A percentile compares a stretch with the other conserved stretches of the same genome.
Conservation (phyloP, 176 grass and related monocot genomes). For the Oryza meyeriana region DNA sequence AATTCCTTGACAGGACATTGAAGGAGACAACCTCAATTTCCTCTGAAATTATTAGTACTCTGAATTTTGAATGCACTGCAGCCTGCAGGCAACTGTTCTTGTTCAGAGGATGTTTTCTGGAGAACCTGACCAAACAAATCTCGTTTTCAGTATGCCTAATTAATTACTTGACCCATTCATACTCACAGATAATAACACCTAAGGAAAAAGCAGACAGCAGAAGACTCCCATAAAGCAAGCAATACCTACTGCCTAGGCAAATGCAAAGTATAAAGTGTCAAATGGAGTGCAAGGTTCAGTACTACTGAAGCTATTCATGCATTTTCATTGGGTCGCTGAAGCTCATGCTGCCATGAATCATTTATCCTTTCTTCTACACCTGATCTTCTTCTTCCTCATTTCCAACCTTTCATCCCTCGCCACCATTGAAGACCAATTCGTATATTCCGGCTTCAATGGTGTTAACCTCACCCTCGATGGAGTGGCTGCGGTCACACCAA, state of each 20-base stretch:
- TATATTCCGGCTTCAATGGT: slow-evolving; percentile 3
- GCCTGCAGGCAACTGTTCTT: background rate
- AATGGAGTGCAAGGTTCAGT: background rate
- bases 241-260: background rate
- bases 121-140: background rate
- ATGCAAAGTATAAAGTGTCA: background rate
- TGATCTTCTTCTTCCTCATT: background rate
- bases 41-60: background rate
- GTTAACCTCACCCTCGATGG: slow-evolving; percentile 3
- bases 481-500: background rate
- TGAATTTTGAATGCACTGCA: background rate
- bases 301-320: background rate
- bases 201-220: background rate
- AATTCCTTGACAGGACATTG: background rate
- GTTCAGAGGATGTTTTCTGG: background rate
- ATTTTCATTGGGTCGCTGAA: background rate
- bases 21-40: background rate
- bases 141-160: background rate
- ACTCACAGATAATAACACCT: background rate
- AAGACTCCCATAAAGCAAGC: background rate
- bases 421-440: background rate
- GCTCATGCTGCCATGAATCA: background rate
- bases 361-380: background rate
- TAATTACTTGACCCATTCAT: background rate
- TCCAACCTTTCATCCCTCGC: background rate